Conservation (phyloP, 768 basidiomycete genomes). For the Xerocomus potaroensis region DNA sequence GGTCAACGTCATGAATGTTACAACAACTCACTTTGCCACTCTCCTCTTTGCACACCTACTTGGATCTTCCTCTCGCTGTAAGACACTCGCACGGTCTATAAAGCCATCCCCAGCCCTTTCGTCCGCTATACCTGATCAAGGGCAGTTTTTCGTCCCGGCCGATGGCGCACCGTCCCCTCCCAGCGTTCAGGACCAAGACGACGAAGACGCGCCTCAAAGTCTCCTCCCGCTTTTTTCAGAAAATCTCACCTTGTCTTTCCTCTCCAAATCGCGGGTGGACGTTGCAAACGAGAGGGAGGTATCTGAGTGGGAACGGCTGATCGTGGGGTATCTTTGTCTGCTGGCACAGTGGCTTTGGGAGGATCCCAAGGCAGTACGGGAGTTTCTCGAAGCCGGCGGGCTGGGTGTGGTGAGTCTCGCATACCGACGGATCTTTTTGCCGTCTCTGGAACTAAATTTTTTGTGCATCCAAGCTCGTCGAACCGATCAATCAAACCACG, state of each 20-base stretch:
- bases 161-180: conserved; percentile 46
- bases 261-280: conserved; percentile 60
- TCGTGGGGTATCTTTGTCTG: conserved; percentile 79
- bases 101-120: conserved; percentile 43
- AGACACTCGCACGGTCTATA: conserved; percentile 60
- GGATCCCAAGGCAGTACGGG: conserved; percentile 80
- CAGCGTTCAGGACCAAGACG: conserved; percentile 38
- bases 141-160: conserved; percentile 73
- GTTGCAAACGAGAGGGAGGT: conserved; percentile 59
- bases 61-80: conserved; percentile 59
- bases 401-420: conserved; percentile 86
- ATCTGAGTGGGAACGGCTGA: conserved; percentile 86
- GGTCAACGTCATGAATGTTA: conserved; percentile 53
- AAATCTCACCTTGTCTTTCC: conserved; percentile 80
- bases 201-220: conserved; percentile 63
- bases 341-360: conserved; percentile 97
- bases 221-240: conserved; percentile 86
- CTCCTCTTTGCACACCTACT: conserved; percentile 80
- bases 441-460: too few relatives aligned
- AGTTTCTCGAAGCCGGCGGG: conserved; percentile 88
- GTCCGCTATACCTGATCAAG: conserved; percentile 30
- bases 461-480: too few relatives aligned
- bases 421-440: too few relatives aligned
- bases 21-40: conserved; percentile 68
- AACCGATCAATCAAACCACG: conserved; percentile 87